Evolutionary conservation across 1,139 yeast genomes (phyloP).

Genomic region (Geotrichum fermentans): DNA sequence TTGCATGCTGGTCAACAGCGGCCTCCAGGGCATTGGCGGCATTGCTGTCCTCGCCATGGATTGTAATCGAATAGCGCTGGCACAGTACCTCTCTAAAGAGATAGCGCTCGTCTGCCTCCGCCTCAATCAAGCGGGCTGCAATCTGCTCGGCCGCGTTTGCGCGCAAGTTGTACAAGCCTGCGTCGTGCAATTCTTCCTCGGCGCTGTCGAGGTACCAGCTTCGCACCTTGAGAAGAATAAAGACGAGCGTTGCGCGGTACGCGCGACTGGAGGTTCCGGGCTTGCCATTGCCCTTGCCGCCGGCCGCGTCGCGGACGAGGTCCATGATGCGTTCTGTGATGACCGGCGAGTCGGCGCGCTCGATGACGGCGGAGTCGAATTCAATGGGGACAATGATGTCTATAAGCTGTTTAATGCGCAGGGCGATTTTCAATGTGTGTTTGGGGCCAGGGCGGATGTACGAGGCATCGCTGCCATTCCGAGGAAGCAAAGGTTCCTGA

Average conservation of each 20-base stretch:
- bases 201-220: constrained; percentile 70
- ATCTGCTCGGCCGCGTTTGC: constrained; percentile 66
- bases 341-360: constrained; percentile 57
- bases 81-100: constrained; percentile 73
- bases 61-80: constrained; percentile 63
- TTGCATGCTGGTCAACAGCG: constrained; percentile 82
- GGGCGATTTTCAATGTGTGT: constrained; percentile 67
- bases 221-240: constrained; percentile 67
- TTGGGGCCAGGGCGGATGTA: constrained; percentile 39
- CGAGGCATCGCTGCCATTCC: not conserved
- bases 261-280: constrained; percentile 53
- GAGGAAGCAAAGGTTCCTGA: not conserved
- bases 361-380: constrained; percentile 48
- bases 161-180: constrained; percentile 55
- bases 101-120: constrained; percentile 53
- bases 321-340: constrained; percentile 55
- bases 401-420: constrained; percentile 65
- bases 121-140: constrained; percentile 66
- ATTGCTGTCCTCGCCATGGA: constrained; percentile 55
- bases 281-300: constrained; percentile 65
- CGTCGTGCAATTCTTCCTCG: constrained; percentile 59
- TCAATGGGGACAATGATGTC: constrained; percentile 67
- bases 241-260: constrained; percentile 64
- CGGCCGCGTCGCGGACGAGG: constrained; percentile 70
- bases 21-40: constrained; percentile 74